Evolutionary conservation across 768 basidiomycete genomes (phyloP), one percentile per base, ranked within the genome.

Genomic region (Dacryopinax primogenitus): DNA sequence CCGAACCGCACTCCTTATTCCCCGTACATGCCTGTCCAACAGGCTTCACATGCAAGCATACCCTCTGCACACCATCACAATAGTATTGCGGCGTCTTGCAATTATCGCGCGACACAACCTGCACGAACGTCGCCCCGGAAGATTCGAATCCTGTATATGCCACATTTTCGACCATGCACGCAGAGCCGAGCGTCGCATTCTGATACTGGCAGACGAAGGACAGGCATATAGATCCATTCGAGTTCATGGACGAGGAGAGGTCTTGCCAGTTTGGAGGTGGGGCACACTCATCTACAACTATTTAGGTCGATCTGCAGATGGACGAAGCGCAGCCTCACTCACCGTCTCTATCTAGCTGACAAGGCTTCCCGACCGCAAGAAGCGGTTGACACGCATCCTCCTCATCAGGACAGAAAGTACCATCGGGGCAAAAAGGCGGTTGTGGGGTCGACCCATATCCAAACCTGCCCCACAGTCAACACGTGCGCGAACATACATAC

Each of bases 321-420:
- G 41, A 51, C 9, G 47, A 16, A 16, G 62, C 21, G 58, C 58
- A 18, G 33, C n/a, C 51, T 3, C 62, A 70, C 79, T 64, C 66
- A 88, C 91, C 90, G 74, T 93, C 91, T 63, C 91, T 84, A 72
- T 92, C 88, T 66, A 93, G 82, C 74, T 93, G 90, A 76, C 91
- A 93, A 32, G 80, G 72, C 67, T 83, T 85, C 30, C 80, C 85
- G 1, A 90, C 83, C 0, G 81, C 64, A 16, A 88, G 76, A 34
- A 86, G 69, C 3, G 75, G 68, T 71, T 85, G 82, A 76, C 91
- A 94, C 7, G 73, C 76, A 68, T 85, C 84, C 66, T 82, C 83
- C 76, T 92, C 92, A 70, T 93, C 90, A 0, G 90, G 90, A 74
- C 91, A 93, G 74, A 92, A 93, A 70, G 82, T 72, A 21, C 83